These are phyloP conservation scores for Cadophora sp. DNA, from an alignment of 2,329 filamentous ascomycete genomes.

Conservation along the genomic window DNA sequence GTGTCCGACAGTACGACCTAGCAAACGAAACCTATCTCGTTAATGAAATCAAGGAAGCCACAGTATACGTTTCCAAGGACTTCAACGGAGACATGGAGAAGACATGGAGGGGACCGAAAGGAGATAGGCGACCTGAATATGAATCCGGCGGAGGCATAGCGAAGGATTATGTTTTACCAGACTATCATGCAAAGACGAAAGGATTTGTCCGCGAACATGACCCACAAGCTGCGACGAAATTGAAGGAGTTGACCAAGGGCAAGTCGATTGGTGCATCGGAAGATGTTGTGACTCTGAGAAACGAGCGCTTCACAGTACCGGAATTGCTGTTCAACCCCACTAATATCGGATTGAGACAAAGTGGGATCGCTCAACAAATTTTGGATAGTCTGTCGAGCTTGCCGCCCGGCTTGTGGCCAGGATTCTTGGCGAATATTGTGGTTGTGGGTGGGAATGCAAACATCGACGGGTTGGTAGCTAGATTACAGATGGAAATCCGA, in stretches of 20 bases:
- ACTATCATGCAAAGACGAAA: constrained; percentile 66
- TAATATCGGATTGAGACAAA: constrained; percentile 84
- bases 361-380: constrained; percentile 82
- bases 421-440: constrained; percentile 83
- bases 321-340: constrained; percentile 87
- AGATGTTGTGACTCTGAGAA: constrained; percentile 84
- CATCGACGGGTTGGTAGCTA: constrained; percentile 81
- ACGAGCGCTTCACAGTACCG: constrained; percentile 89
- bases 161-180: constrained; percentile 90
- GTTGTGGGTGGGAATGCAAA: constrained; percentile 87
- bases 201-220: constrained; percentile 83
- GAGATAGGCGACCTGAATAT: constrained; percentile 59
- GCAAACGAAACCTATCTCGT: constrained; percentile 92
- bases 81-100: constrained; percentile 81
- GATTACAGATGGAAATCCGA: constrained; percentile 78
- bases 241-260: constrained; percentile 50
- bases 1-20: constrained; percentile 93
- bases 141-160: constrained; percentile 64
- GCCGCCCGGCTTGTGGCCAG: constrained; percentile 84
- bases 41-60: constrained; percentile 93
- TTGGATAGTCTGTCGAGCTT: constrained; percentile 77
- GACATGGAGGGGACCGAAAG: constrained; percentile 79
- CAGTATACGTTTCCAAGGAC: constrained; percentile 81
- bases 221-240: constrained; percentile 62
- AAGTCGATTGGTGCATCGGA: constrained; percentile 62